These are phyloP conservation scores for Daldinia eschscholtzii DNA, from an alignment of 2,329 filamentous ascomycete species.

Conservation along the genomic window DNA sequence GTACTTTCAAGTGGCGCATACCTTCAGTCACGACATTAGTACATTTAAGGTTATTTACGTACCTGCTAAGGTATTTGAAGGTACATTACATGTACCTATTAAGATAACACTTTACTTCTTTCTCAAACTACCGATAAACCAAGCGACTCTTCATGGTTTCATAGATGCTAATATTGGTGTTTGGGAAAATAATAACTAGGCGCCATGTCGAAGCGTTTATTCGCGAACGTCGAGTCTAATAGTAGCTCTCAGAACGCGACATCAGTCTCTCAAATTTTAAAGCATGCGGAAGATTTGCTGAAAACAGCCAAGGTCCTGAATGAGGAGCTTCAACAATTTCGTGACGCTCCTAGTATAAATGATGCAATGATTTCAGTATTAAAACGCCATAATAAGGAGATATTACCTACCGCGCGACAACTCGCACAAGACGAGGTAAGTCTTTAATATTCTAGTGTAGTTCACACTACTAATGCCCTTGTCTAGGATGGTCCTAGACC, in stretches of 20 bases:
- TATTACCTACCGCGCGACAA: conserved; percentile 41
- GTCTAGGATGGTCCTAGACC: conserved; percentile 13
- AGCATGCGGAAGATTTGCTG: conserved; percentile 57
- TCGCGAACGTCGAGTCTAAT: conserved; percentile 47
- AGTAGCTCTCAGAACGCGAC: conserved; percentile 43
- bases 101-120: no score
- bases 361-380: conserved; percentile 40
- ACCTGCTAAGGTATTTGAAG: neutral
- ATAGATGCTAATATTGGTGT: neutral
- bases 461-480: conserved; percentile 21
- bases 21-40: neutral
- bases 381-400: conserved; percentile 45
- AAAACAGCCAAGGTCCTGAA: conserved; percentile 56
- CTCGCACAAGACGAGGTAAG: conserved; percentile 45
- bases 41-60: neutral
- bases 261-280: conserved; percentile 51
- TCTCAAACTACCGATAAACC: no score
- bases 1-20: neutral
- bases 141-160: neutral
- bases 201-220: conserved; percentile 57
- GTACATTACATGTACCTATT: neutral
- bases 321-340: conserved; percentile 47
- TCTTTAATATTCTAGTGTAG: neutral
- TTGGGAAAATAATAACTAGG: neutral
- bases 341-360: conserved; percentile 27